Evolutionary conservation across 164 flowering plant species (phyloP).

Genomic region (Umbellularia californica): DNA sequence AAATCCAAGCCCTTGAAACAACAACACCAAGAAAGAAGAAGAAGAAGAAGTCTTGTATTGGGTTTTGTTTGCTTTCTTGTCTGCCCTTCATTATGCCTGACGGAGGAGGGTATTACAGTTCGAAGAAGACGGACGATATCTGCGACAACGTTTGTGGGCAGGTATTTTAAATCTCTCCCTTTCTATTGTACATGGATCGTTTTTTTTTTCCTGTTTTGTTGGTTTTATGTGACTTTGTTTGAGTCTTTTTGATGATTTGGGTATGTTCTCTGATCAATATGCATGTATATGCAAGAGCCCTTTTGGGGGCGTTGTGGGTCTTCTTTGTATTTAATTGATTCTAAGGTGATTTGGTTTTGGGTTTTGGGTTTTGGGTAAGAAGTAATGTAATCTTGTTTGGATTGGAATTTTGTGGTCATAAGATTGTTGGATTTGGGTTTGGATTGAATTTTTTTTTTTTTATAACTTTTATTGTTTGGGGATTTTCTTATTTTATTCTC

Average conservation of each 20-base stretch:
- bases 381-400: neutral
- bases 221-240: neutral
- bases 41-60: neutral
- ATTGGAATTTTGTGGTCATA: neutral
- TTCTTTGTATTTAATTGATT: neutral
- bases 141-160: slow-evolving; percentile 81
- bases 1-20: neutral
- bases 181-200: neutral
- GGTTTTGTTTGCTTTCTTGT: neutral
- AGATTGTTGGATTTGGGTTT: neutral
- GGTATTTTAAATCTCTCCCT: slow-evolving; percentile 29
- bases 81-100: slow-evolving; percentile 34
- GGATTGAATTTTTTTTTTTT: neutral
- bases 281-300: neutral
- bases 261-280: neutral
- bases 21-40: neutral
- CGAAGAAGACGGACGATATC: slow-evolving; percentile 77
- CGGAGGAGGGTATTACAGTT: slow-evolving; percentile 46
- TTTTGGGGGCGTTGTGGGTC: neutral
- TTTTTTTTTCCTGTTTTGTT: neutral
- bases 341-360: neutral
- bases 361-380: neutral
- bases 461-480: neutral
- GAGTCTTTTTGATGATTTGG: too few relatives aligned
- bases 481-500: too few relatives aligned